Evolutionary conservation across 352 stramenopile species (phyloP), one percentile per base, ranked within the genome.

Genomic region (Globisporangium heterothallicum): DNA sequence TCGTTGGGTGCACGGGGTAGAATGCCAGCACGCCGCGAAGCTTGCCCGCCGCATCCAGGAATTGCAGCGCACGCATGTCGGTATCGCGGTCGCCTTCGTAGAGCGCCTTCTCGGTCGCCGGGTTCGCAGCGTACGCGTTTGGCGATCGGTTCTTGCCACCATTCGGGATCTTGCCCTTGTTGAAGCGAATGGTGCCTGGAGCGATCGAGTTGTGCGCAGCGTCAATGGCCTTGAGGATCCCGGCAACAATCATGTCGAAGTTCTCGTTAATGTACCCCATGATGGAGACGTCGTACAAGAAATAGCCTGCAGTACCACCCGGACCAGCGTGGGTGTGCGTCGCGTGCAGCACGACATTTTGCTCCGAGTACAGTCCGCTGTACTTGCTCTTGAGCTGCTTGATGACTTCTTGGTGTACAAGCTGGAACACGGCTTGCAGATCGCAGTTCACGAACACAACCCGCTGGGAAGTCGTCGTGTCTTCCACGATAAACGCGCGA

Each of bases 251-350:
- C 30, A 64, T 62, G 35, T 88, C 65, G 27, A 91, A 80, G 27
- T 74, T 86, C 48, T 90, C 68, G 26, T 59, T 59, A 46, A 73
- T 74, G 58, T 57, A 79, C 0, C 71, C 66, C 6, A 74, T 27
- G 49, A 68, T 77, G 21, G 69, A 73, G 18, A 78, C 53, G 48
- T 76, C 64, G 63, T 88, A 95, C 2, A 94, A 42, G 18, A 83
- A 72, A 56, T 95, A 92, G 35, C 84, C 78, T 0, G 86, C 57
- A 25, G 84, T 85, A 3, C 86, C 86, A 24, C 69, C 83, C 0
- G 84, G 80, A 1, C 70, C 78, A 18, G 74, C 80, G 56, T 96
- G 86, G n/a, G 84, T 94, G 63, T 96, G 86, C 3, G 79, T 93
- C 22, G 79, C 84, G 51, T 78, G 79, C 1, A 94, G 67, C n/a